Conservation (phyloP, 495 filamentous ascomycete genomes). For the Achaetomiella virescens region DNA sequence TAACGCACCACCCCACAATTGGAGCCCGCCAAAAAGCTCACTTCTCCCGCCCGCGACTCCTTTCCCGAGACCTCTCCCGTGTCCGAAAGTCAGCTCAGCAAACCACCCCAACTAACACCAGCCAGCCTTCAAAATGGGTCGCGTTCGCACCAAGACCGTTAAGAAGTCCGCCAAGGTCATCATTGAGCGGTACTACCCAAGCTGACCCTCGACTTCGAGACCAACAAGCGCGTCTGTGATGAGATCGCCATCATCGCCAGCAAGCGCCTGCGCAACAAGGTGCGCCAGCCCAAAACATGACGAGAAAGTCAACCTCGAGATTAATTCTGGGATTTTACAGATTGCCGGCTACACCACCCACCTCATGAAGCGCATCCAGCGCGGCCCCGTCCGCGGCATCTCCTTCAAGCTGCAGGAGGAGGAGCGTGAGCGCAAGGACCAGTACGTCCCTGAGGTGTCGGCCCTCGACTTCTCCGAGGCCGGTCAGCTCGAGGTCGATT, state of each 20-base stretch:
- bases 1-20: constrained; percentile 15
- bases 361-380: constrained; percentile 97
- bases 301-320: neutral
- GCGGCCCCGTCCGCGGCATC: constrained; percentile 97
- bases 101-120: constrained; percentile 20
- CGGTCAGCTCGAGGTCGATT: constrained; percentile 89
- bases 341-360: constrained; percentile 98
- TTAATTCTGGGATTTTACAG: constrained; percentile 39
- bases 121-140: constrained; percentile 79
- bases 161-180: constrained; percentile 99
- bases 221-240: constrained; percentile 99
- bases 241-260: constrained; percentile 99
- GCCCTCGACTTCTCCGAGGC: constrained; percentile 94
- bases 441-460: constrained; percentile 98
- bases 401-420: constrained; percentile 99
- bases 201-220: constrained; percentile 99
- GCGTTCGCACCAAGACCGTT: constrained; percentile 97
- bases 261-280: constrained; percentile 98
- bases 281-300: constrained; percentile 24
- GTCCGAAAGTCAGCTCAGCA: constrained; percentile 16
- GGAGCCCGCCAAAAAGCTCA: constrained; percentile 8
- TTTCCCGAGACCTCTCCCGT: constrained; percentile 2
- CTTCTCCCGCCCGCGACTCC: neutral
- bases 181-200: constrained; percentile 98
- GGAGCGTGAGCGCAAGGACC: constrained; percentile 99